Conservation (phyloP, 129 eudicot genomes). For the Pulicaria dysenterica region DNA sequence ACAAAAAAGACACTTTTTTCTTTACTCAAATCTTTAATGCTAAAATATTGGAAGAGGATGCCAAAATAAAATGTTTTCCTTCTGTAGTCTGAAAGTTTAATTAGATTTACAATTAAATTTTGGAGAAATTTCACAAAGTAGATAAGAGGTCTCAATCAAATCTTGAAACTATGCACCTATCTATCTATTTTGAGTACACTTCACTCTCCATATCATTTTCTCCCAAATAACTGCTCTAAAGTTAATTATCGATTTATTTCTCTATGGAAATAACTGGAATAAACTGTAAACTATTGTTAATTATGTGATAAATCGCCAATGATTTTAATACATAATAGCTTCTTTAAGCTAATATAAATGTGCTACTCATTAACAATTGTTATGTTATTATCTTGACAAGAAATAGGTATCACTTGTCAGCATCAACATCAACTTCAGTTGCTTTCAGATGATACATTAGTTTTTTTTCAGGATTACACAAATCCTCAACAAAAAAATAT, state of each 20-base stretch:
- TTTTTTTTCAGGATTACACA: not conserved
- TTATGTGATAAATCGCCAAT: no score
- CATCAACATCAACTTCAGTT: constrained; percentile 29
- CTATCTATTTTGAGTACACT: constrained; percentile 20
- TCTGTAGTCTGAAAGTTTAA: not conserved
- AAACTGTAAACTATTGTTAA: no score
- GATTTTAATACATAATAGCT: no score
- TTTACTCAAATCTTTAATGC: constrained; percentile 10
- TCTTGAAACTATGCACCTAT: constrained; percentile 14
- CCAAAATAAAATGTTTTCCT: not conserved
- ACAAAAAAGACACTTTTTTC: constrained; percentile 10
- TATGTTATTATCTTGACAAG: constrained; percentile 6
- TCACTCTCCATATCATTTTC: constrained; percentile 25
- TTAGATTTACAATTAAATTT: not conserved
- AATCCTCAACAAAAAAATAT: not conserved
- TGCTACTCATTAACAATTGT: no score
- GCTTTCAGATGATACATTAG: constrained; percentile 27
- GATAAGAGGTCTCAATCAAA: constrained; percentile 28
- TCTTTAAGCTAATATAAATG: no score
- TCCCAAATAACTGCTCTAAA: not conserved
- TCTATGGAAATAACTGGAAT: constrained; percentile 4
- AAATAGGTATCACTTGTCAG: constrained; percentile 26
- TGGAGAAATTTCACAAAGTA: not conserved
- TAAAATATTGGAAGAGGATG: not conserved
- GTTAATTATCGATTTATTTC: not conserved